A percentile compares a stretch with the other conserved stretches of the same genome.
phyloP scores from a whole-genome alignment of 352 stramenopile species.

The Globisporangium parvum region DNA sequence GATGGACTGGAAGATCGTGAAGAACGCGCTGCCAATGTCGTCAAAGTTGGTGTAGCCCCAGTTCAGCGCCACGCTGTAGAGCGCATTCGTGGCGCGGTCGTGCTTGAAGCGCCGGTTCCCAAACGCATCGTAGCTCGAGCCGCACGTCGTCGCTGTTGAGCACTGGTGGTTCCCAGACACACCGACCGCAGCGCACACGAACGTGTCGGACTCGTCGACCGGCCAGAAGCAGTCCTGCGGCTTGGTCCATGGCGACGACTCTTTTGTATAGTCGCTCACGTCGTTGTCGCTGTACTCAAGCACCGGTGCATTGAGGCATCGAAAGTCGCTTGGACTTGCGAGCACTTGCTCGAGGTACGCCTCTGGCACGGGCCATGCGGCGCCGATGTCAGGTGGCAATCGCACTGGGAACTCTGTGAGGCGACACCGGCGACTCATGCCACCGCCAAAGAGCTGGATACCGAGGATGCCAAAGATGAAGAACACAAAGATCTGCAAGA shows the following conservation, averaged over 20 bases:
- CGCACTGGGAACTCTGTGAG: conserved; percentile 72
- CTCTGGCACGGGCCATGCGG: conserved; percentile 42
- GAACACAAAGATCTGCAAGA: conserved; percentile 89
- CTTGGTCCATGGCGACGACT: conserved; percentile 58
- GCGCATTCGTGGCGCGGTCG: conserved; percentile 32
- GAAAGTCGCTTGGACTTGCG: conserved; percentile 25
- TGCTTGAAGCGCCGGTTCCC: conserved; percentile 61
- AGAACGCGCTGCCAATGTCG: conserved; percentile 82
- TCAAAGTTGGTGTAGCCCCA: conserved; percentile 94
- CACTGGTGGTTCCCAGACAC: conserved; percentile 57
- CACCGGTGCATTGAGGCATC: conserved; percentile 27
- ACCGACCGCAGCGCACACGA: conserved; percentile 50
- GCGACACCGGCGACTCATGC: conserved; percentile 76
- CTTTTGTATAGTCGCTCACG: conserved; percentile 35
- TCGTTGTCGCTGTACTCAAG: conserved; percentile 50
- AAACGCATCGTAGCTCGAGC: conserved; percentile 63
- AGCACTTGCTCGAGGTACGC: conserved; percentile 43
- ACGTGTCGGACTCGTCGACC: conserved; percentile 71
- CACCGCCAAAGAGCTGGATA: conserved; percentile 83
- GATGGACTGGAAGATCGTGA: conserved; percentile 93
- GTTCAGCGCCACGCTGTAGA: conserved; percentile 62
- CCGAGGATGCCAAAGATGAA: conserved; percentile 89
- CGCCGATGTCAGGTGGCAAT: conserved; percentile 12
- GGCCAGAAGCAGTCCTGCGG: conserved; percentile 90
- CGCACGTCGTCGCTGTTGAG: conserved; percentile 29